Evolutionary conservation across 176 grass and related monocot genomes (phyloP).

Genomic region (Paspalum vaginatum): DNA sequence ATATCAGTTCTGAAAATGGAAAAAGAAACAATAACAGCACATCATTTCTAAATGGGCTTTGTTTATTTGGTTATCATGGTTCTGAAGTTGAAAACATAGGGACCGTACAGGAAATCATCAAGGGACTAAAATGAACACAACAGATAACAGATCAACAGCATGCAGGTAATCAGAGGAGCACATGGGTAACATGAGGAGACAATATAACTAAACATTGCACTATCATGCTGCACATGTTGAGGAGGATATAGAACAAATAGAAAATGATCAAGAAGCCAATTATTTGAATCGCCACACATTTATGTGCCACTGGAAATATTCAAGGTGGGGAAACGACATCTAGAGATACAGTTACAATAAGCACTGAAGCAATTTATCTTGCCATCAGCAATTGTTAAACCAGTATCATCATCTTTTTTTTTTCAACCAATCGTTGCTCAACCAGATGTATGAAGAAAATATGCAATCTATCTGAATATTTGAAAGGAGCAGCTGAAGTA

Average conservation of each 20-base stretch:
- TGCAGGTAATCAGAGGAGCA: neutral
- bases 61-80: neutral
- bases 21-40: conserved; percentile 13
- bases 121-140: neutral
- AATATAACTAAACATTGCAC: neutral
- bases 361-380: neutral
- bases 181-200: neutral
- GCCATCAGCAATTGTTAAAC: neutral
- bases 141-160: neutral
- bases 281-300: neutral
- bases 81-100: conserved; percentile 9
- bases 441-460: neutral
- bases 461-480: neutral
- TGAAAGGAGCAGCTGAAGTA: neutral
- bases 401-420: neutral
- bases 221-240: neutral
- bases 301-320: neutral
- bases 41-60: neutral
- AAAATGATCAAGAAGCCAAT: neutral
- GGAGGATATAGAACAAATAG: neutral
- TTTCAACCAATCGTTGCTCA: neutral
- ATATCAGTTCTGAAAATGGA: conserved; percentile 6
- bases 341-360: neutral
- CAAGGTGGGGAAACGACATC: neutral
- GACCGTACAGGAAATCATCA: neutral